Conservation (phyloP, 208 protist genomes). For the Lotmaria passim region DNA sequence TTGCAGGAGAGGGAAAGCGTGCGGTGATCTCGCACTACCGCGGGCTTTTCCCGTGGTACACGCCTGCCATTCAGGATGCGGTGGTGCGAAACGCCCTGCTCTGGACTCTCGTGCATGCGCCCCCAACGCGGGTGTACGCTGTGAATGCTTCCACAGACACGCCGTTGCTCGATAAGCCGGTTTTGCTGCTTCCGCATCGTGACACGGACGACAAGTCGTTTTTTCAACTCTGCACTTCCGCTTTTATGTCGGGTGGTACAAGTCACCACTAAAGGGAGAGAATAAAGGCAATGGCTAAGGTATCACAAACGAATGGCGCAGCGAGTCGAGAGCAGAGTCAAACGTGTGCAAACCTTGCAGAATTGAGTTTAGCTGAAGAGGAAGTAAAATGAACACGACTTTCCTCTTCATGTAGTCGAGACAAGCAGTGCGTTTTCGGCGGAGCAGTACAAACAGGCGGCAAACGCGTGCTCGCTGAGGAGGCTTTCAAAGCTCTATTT, state of each 20-base stretch:
- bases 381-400: too few species aligned
- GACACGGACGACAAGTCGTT: neutral
- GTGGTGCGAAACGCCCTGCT: conserved; percentile 13
- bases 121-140: conserved; percentile 15
- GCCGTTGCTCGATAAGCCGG: neutral
- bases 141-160: neutral
- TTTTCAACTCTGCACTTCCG: conserved; percentile 12
- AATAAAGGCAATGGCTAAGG: too few species aligned
- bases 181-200: conserved; percentile 11
- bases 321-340: too few species aligned
- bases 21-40: conserved; percentile 14
- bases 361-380: too few species aligned
- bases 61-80: neutral
- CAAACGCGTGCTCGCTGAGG: too few species aligned
- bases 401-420: too few species aligned
- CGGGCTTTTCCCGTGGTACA: conserved; percentile 24
- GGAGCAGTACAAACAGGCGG: too few species aligned
- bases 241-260: conserved; percentile 13
- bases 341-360: too few species aligned
- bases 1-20: conserved; percentile 18
- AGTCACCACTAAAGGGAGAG: neutral
- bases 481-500: too few species aligned
- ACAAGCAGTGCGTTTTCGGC: too few species aligned
- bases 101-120: conserved; percentile 17
- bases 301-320: too few species aligned